Base-by-base conservation (phyloP, 2,329 filamentous ascomycete species). In the Gyromitra esculenta region DNA sequence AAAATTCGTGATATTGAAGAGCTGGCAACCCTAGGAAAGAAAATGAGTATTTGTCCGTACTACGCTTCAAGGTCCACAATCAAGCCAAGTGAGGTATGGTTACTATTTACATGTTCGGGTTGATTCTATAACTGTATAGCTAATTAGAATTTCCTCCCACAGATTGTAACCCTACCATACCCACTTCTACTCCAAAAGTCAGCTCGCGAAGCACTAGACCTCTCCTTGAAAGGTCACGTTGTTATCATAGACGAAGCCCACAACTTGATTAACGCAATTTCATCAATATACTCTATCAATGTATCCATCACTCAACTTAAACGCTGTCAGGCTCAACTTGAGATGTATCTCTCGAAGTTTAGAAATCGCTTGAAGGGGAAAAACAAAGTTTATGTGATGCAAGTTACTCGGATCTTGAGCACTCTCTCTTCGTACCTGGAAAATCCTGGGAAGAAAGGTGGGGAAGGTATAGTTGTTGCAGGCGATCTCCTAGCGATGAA, bases 231-330 rank as follows among this genome's bases (percentile, higher is more conserved):
- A 80, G 90, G 90, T 4, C 96, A 97, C 81, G 87, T 99, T 0
- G 90, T 99, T n/a, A 92, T 99, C 35, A 92, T 99, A 62, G 96
- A 99, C 80, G 96, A 99, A 85, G 96, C 96, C 0, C 96, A 99
- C 82, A 99, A 99, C 82, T 88, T 99, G 67, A 97, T 97, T 91
- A 94, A 97, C 82, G 94, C 95, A 0, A 93, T 99, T 59, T 89
- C 93, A 15, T 91, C 90, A 59, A 96, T 97, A 43, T 90, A 97
- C 82, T 94, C 94, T 0, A 89, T 93, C 0, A 89, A 92, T 45
- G 87, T 98, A 21, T 89, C 89, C 1, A 85, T 97, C 2, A 85
- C 85, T 35, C 94, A 97, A 78, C 85, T 98, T 18, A 89, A 89
- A 64, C 87, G 88, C 75, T 92, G 91, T 1, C 88, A 92, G 68